Evolutionary conservation across 805 yeast species (phyloP).

Genomic region (Saitoella complicata): DNA sequence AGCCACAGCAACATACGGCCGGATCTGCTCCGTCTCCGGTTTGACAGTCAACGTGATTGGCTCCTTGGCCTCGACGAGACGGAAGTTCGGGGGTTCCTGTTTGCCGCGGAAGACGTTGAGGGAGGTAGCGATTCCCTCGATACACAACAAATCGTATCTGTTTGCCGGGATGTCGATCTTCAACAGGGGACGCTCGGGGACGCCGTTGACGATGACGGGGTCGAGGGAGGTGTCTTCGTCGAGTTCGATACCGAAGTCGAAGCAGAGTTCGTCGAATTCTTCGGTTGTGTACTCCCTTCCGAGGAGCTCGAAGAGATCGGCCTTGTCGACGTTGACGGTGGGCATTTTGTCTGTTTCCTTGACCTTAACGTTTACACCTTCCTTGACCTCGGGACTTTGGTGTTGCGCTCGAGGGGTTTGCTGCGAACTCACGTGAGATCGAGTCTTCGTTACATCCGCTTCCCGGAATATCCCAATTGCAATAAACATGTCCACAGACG

Average conservation of each 20-base stretch:
- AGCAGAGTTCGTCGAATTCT: constrained; percentile 93
- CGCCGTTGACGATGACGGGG: constrained; percentile 25
- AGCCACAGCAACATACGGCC: constrained; percentile 96
- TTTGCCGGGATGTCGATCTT: constrained; percentile 97
- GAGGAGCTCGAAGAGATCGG: constrained; percentile 69
- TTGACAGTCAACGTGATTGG: constrained; percentile 7
- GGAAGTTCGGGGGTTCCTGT: constrained; percentile 45
- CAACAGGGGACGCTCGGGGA: constrained; percentile 73
- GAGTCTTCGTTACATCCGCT: too few relatives aligned
- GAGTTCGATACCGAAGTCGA: constrained; percentile 91
- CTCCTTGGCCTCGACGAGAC: constrained; percentile 44
- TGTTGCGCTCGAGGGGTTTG: too few relatives aligned
- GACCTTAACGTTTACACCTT: too few relatives aligned
- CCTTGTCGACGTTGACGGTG: constrained; percentile 88
- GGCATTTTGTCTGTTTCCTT: constrained; percentile 45
- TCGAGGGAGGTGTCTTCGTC: constrained; percentile 56
- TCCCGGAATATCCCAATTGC: too few relatives aligned
- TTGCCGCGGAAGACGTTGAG: constrained; percentile 78
- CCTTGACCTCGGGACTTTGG: too few relatives aligned
- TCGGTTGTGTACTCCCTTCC: constrained; percentile 42
- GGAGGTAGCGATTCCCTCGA: constrained; percentile 95
- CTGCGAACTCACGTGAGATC: too few relatives aligned
- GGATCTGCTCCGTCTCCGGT: constrained; percentile 37
- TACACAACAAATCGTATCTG: constrained; percentile 93
- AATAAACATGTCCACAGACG: too few relatives aligned